Evolutionary conservation across 495 filamentous ascomycete species (phyloP).

Genomic region (Ramalina intermedia): DNA sequence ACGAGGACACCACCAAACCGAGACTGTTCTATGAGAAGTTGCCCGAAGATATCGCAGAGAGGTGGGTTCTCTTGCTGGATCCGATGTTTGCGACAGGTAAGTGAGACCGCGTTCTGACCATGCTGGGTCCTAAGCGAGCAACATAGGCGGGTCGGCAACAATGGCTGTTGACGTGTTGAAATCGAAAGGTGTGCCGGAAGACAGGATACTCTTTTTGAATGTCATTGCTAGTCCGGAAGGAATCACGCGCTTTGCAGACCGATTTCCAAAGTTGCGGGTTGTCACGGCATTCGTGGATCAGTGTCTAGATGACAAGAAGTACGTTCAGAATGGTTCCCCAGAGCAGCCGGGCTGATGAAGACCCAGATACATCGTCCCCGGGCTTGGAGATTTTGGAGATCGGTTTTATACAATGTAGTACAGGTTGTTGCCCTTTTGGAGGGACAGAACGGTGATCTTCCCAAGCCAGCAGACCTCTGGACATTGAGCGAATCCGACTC

Average conservation of each 20-base stretch:
- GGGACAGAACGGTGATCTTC: background rate
- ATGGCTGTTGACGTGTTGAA: conserved; percentile 91
- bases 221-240: conserved; percentile 91
- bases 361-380: conserved; percentile 83
- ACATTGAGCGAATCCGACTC: too few species aligned
- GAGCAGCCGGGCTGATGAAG: conserved; percentile 13
- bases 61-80: conserved; percentile 92
- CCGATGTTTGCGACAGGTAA: conserved; percentile 97
- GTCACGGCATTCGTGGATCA: conserved; percentile 96
- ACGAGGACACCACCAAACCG: conserved; percentile 86
- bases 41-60: conserved; percentile 76
- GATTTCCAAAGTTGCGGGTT: conserved; percentile 81
- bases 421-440: background rate
- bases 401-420: conserved; percentile 61
- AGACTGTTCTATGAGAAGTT: conserved; percentile 95
- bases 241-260: conserved; percentile 74
- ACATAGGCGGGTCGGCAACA: conserved; percentile 76
- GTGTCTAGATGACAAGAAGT: conserved; percentile 96
- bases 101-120: conserved; percentile 8
- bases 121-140: background rate
- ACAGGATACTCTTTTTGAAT: conserved; percentile 90
- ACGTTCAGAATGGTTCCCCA: conserved; percentile 18
- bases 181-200: conserved; percentile 79
- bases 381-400: conserved; percentile 92
- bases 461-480: too few species aligned